Evolutionary conservation across 192 early-diverging fungal genomes (phyloP).

Genomic region (Cetraspora pellucida): DNA sequence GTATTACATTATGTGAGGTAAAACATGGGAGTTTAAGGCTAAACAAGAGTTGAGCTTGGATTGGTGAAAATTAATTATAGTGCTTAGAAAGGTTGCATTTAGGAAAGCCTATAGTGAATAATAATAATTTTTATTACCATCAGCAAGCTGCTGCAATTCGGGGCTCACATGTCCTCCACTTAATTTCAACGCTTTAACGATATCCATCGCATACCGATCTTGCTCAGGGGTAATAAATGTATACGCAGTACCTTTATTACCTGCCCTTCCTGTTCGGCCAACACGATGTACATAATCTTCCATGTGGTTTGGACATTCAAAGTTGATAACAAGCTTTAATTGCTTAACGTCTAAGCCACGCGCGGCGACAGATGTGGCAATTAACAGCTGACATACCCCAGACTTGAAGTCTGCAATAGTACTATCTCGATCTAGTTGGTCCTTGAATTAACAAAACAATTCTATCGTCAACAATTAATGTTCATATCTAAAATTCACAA

Average conservation of each 20-base stretch:
- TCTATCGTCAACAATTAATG: neutral
- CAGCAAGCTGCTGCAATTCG: conserved; percentile 77
- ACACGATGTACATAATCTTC: conserved; percentile 99
- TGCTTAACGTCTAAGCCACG: conserved; percentile 95
- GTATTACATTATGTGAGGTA: too few species aligned
- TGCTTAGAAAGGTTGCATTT: too few species aligned
- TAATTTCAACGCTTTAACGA: conserved; percentile 85
- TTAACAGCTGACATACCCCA: conserved; percentile 83
- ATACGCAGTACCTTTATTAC: conserved; percentile 95
- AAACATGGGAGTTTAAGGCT: too few species aligned
- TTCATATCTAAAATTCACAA: neutral
- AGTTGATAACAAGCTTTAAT: conserved; percentile 92
- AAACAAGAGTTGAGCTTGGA: too few species aligned
- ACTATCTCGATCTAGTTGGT: conserved; percentile 87
- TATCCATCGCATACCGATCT: conserved; percentile 88
- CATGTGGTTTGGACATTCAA: conserved; percentile 96
- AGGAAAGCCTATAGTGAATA: neutral
- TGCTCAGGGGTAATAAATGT: conserved; percentile 96
- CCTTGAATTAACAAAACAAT: conserved; percentile 40
- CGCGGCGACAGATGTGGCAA: conserved; percentile 96
- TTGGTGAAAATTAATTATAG: too few species aligned
- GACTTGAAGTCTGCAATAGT: conserved; percentile 95
- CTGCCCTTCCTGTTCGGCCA: conserved; percentile 96
- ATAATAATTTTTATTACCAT: conserved; percentile 42
- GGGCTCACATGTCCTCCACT: conserved; percentile 73